Conservation (phyloP, 257 asterid species). For the Eustoma russellianum region DNA sequence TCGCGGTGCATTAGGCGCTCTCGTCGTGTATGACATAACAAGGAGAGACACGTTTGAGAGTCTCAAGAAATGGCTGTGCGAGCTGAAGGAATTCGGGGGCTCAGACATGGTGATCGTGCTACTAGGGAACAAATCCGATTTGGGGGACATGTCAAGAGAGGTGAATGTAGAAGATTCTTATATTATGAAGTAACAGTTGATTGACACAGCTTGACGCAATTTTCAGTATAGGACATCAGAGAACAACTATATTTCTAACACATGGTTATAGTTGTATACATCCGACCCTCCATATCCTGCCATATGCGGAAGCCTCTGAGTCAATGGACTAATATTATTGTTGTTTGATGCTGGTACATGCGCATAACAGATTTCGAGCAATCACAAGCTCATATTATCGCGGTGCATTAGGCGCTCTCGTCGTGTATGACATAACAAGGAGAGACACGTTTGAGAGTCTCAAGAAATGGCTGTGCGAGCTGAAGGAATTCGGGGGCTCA, state of each 20-base stretch:
- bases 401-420: constrained; percentile 70
- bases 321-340: too few relatives aligned
- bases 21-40: constrained; percentile 72
- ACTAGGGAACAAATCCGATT: constrained; percentile 70
- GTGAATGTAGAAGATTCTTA: constrained; percentile 58
- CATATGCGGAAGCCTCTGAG: too few relatives aligned
- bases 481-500: constrained; percentile 48
- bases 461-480: constrained; percentile 63
- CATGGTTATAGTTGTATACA: too few relatives aligned
- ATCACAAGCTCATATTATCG: constrained; percentile 87
- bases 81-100: constrained; percentile 52
- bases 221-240: too few relatives aligned
- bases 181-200: too few relatives aligned
- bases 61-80: constrained; percentile 56
- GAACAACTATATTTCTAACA: too few relatives aligned
- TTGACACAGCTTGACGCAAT: too few relatives aligned
- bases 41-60: constrained; percentile 56
- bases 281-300: too few relatives aligned
- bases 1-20: too few relatives aligned
- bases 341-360: too few relatives aligned
- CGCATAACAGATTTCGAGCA: constrained; percentile 55
- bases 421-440: constrained; percentile 75
- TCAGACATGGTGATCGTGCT: constrained; percentile 74
- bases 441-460: constrained; percentile 53
- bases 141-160: constrained; percentile 40